Base-by-base conservation (phyloP, 73 alveolate genomes). In the Durusdinium trenchii region DNA sequence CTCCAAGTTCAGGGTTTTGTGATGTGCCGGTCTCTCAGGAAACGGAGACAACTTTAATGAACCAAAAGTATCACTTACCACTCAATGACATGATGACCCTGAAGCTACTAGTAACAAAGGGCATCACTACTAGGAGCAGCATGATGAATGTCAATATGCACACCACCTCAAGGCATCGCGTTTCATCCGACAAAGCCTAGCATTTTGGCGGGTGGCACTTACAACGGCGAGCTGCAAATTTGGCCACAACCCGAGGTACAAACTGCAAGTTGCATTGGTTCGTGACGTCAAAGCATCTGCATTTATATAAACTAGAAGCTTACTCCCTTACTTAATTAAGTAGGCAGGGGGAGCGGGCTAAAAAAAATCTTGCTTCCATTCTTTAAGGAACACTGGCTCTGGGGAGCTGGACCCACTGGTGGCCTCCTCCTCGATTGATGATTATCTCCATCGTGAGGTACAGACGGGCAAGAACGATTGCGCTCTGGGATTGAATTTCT, bases 381-480 rank as follows among this genome's bases (percentile, higher is more conserved):
- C 50, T 38, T 40, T 43, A 7, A 83, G 98, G 98, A 91, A 91
- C 61, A 91, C 98, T 2, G 98, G 98, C 61, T 48, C 87, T 6
- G 98, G 98, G 9, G 98, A 91, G 46, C 78, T 91, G 54, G 98
- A 91, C 76, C 98, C 98, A 35, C 84, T 75, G 67, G 94, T 94
- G 4, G 93, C 99, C 12, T 94, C 99, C 28, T 94, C 99, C 26
- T 75, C 94, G 35, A 94, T 94, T 36, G 99, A 94, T 40, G 99
- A 94, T 83, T 94, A 94, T 84, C 64, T 94, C 51, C 99, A 94
- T 93, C 93, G 99, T 18, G 99, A 94, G 93, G 99, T 60, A n/a
- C 26, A 75, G 51, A 35, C 83, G 36, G 18, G 18, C n/a, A n/a
- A n/a, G n/a, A n/a, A n/a, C n/a, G n/a, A n/a, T n/a, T n/a, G n/a